Percentiles rank a stretch among this genome's conserved stretches.
phyloP scores from a whole-genome alignment of 148 eudicot genomes.

The Rheum nobile region DNA sequence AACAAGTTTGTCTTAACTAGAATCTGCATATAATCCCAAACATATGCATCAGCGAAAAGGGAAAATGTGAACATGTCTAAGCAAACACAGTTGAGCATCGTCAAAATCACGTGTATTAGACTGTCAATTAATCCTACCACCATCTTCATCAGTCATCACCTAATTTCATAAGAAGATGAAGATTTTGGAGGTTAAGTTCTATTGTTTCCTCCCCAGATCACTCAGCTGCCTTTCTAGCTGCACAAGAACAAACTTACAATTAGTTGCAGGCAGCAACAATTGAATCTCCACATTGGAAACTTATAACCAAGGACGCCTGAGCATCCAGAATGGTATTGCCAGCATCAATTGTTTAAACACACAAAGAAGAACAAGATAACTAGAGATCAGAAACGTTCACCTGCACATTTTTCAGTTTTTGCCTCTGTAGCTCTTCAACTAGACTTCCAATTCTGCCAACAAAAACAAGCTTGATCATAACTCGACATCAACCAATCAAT shows the following conservation, averaged over 20 bases:
- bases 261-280: not conserved
- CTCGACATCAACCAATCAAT: not conserved
- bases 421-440: slow-evolving; percentile 55
- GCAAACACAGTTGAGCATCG: not conserved
- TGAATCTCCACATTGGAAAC: no score
- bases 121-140: not conserved
- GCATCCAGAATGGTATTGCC: not conserved
- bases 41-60: not conserved
- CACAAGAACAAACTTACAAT: not conserved
- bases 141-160: not conserved
- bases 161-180: not conserved
- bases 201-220: slow-evolving; percentile 2
- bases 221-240: slow-evolving; percentile 11
- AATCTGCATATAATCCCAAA: not conserved
- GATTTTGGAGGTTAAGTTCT: not conserved
- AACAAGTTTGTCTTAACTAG: no score
- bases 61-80: not conserved
- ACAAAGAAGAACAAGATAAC: not conserved
- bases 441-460: slow-evolving; percentile 39
- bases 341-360: not conserved
- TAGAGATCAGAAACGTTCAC: slow-evolving; percentile 17
- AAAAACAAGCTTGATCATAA: not conserved
- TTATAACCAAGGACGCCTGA: not conserved
- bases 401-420: slow-evolving; percentile 55
- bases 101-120: not conserved